Conservation (phyloP, 2,329 filamentous ascomycete species). For the Trichoderma gracile region DNA sequence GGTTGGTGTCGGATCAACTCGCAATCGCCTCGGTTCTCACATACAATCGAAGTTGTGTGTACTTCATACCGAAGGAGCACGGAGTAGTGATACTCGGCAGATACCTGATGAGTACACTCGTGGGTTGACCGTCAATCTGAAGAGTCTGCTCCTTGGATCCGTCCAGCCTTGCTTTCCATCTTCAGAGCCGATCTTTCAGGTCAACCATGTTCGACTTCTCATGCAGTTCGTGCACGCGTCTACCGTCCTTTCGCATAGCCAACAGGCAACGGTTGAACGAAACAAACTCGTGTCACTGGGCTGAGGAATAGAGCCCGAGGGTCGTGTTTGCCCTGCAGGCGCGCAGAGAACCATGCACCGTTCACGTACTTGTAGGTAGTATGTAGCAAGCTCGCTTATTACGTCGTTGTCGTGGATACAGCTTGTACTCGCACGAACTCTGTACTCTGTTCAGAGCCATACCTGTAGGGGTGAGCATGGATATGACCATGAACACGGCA, state of each 20-base stretch:
- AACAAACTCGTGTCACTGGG: conserved; percentile 5
- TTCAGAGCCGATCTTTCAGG: background rate
- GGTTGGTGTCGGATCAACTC: background rate
- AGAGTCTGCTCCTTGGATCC: background rate
- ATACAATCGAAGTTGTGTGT: too few species aligned
- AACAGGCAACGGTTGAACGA: background rate
- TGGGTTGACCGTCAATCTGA: background rate
- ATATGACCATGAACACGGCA: background rate
- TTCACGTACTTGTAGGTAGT: background rate
- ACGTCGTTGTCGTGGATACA: too few species aligned
- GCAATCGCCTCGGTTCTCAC: background rate
- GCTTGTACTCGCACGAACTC: background rate
- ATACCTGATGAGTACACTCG: background rate
- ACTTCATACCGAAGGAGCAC: background rate
- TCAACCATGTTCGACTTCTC: background rate
- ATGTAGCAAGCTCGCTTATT: background rate
- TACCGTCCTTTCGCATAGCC: background rate
- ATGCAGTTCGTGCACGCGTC: background rate
- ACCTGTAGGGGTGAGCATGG: background rate
- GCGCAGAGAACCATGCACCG: conserved; percentile 11
- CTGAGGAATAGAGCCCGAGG: background rate
- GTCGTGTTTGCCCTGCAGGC: conserved; percentile 1
- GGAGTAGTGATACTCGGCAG: background rate
- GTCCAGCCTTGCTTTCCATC: background rate
- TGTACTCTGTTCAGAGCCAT: background rate